A percentile compares a stretch with the other conserved stretches of the same genome.
Evolutionary conservation across 371 early-diverging fungal species (phyloP).

Genomic region (Mortierella sp.): DNA sequence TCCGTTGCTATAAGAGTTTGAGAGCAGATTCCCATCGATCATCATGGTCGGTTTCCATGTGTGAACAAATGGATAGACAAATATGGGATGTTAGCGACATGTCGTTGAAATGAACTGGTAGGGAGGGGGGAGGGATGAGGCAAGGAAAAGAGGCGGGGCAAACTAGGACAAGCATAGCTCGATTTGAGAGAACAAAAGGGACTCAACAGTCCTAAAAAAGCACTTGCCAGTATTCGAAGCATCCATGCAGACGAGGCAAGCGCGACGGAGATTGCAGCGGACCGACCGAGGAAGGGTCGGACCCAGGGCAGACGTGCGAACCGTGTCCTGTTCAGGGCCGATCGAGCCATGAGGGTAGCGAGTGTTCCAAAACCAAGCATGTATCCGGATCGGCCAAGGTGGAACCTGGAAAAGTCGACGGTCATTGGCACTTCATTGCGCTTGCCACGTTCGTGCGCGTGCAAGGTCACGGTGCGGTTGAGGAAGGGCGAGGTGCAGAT

Average conservation of each 20-base stretch:
- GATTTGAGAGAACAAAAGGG: too few relatives aligned
- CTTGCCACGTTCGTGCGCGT: slow-evolving; percentile 56
- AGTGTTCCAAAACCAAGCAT: slow-evolving; percentile 43
- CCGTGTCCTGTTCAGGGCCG: slow-evolving; percentile 32
- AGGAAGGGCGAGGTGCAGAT: slow-evolving; percentile 72
- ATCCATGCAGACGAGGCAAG: slow-evolving; percentile 47
- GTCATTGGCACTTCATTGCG: slow-evolving; percentile 36
- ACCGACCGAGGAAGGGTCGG: slow-evolving; percentile 28
- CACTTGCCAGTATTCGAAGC: slow-evolving; percentile 35
- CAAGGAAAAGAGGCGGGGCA: too few relatives aligned
- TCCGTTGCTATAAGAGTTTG: slow-evolving; percentile 54
- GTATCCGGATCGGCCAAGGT: slow-evolving; percentile 39
- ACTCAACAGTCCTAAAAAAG: too few relatives aligned
- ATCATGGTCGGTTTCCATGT: too few relatives aligned
- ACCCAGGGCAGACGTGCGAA: slow-evolving; percentile 34
- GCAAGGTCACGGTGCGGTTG: slow-evolving; percentile 60
- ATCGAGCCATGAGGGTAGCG: slow-evolving; percentile 33
- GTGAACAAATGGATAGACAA: neutral
- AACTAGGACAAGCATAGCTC: too few relatives aligned
- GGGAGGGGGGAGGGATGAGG: too few relatives aligned
- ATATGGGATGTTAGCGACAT: neutral
- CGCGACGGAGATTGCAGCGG: slow-evolving; percentile 32
- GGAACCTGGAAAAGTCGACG: slow-evolving; percentile 41
- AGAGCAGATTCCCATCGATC: too few relatives aligned
- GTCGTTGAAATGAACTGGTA: too few relatives aligned